Evolutionary conservation across 2,329 filamentous ascomycete species (phyloP).

Genomic region (Aplosporella prunicola): DNA sequence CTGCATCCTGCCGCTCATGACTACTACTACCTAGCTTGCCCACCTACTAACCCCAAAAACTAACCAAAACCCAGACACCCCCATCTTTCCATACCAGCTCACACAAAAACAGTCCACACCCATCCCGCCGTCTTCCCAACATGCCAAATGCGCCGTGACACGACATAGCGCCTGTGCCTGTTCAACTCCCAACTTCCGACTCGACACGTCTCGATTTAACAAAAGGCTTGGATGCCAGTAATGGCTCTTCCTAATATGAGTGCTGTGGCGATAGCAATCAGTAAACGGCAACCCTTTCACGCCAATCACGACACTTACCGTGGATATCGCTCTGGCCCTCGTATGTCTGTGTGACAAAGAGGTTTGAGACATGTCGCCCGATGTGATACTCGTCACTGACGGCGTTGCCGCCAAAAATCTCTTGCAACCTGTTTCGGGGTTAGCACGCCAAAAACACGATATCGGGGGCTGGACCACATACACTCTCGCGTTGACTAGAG

Average conservation of each 20-base stretch:
- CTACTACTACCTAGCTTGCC: no score
- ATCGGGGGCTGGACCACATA: conserved; percentile 26
- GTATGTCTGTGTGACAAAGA: conserved; percentile 97
- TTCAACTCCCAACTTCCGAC: no score
- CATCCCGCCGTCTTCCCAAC: no score
- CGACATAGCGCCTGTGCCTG: no score
- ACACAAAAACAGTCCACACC: no score
- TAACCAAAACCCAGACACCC: no score
- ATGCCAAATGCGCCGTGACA: no score
- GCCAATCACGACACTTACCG: conserved; percentile 49
- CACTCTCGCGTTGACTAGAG: conserved; percentile 65
- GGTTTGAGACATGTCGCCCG: conserved; percentile 85
- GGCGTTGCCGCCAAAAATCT: conserved; percentile 97
- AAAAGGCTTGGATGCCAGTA: conserved; percentile 69
- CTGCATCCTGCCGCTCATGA: no score
- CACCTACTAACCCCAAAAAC: no score
- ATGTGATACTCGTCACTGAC: conserved; percentile 96
- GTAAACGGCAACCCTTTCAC: neutral
- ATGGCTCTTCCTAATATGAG: conserved; percentile 44
- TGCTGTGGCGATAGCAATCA: conserved; percentile 18
- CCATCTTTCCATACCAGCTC: no score
- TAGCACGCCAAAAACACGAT: conserved; percentile 8
- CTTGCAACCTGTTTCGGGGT: conserved; percentile 55
- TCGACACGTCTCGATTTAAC: conserved; percentile 39
- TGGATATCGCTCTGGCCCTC: conserved; percentile 98